Evolutionary conservation across 306 rosid species (phyloP), one percentile per base, ranked within the genome.

Genomic region (Vigna mungo): DNA sequence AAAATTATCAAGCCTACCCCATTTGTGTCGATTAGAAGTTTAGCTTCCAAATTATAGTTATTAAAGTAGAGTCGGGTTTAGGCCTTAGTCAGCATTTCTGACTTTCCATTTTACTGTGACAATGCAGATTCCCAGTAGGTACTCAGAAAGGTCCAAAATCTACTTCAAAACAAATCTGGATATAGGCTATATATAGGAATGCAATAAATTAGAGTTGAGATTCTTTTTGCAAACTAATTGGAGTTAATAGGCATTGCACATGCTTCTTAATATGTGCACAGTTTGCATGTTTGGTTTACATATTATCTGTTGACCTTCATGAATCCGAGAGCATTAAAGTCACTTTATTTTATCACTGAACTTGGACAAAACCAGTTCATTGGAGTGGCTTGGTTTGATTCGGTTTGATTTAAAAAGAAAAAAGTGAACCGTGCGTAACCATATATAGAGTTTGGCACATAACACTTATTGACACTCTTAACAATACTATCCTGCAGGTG

Each of bases 401-500:
- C 1, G 11, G 4, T 51, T 51, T 3, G 27, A 10, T 53, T 18
- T 2, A 18, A 8, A 23, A 23, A 23, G 25, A 27, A 27, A 27
- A 27, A 27, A 27, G 4, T 27, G 32, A 3, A 27, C 4, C 32
- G 32, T 3, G 32, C 32, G 4, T 27, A 27, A 4, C 25, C 25
- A 23, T 23, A 23, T 27, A 27, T 27, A 27, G 4, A 27, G 32
- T 27, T 27, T 3, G 32, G 32, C 4, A 27, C 32, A 3, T 27
- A 0, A 2, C 32, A 27, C 32, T 27, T 4, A 27, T 23, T 23
- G 25, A 27, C 32, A 4, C 32, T 27, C 32, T 1, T 27, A 27
- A 27, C 4, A 27, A 27, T 27, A 27, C 32, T 27, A 27, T 27
- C 78, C 9, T 82, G 72, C 82, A 94, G 97, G 96, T 94, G 68